phyloP scores from a whole-genome alignment of 345 rosid genomes.

The Hevea brasiliensis region DNA sequence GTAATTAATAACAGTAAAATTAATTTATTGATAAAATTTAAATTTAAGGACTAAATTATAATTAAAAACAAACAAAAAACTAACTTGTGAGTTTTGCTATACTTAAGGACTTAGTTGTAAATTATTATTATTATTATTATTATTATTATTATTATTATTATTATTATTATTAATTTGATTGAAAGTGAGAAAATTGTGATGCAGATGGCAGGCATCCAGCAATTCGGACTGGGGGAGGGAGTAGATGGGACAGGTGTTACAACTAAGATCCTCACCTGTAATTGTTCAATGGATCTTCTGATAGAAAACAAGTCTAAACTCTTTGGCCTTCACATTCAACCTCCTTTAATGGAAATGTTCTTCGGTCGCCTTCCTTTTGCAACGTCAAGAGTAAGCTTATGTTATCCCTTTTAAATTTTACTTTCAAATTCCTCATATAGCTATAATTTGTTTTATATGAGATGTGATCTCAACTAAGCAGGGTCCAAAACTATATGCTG shows the following conservation, averaged over 20 bases:
- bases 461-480: slow-evolving; percentile 6
- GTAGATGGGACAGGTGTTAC: slow-evolving; percentile 68
- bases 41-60: no score
- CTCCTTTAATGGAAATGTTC: slow-evolving; percentile 53
- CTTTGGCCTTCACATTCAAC: slow-evolving; percentile 70
- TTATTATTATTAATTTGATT: no score
- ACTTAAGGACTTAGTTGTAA: no score
- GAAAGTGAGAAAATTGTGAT: background rate
- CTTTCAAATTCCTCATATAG: no score
- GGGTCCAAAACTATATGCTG: slow-evolving; percentile 59
- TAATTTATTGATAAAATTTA: no score
- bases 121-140: no score
- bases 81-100: no score
- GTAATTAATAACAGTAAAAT: no score
- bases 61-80: no score
- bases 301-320: slow-evolving; percentile 78
- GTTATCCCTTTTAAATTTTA: no score
- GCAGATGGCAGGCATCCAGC: slow-evolving; percentile 54
- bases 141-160: no score
- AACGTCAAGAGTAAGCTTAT: slow-evolving; percentile 46
- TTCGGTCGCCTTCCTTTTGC: slow-evolving; percentile 69
- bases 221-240: slow-evolving; percentile 71
- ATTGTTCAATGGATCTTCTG: slow-evolving; percentile 49
- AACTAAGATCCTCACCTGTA: slow-evolving; percentile 71
- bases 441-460: background rate